Percentiles rank a stretch among this genome's conserved stretches.
phyloP scores from a whole-genome alignment of 1,284 basidiomycete genomes.

The Ceratobasidium sp. region DNA sequence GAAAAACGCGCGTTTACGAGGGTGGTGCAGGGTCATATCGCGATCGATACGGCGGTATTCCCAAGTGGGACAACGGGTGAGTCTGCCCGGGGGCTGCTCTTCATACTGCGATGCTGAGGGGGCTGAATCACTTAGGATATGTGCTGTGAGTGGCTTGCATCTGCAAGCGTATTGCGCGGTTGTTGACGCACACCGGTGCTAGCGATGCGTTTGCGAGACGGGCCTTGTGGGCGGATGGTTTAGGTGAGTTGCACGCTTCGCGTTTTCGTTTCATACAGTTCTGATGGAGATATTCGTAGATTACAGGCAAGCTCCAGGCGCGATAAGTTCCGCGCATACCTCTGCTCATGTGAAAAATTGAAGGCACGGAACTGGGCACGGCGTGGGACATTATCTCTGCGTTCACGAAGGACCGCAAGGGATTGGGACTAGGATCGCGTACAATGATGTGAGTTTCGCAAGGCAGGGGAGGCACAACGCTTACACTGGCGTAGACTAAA shows the following conservation, averaged over 20 bases:
- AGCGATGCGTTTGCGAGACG: slow-evolving; percentile 90
- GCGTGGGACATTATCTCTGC: slow-evolving; percentile 92
- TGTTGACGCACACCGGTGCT: slow-evolving; percentile 39
- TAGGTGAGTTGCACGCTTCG: slow-evolving; percentile 65
- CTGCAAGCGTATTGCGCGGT: slow-evolving; percentile 26
- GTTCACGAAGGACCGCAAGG: slow-evolving; percentile 96
- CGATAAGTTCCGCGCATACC: background rate
- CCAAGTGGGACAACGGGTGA: slow-evolving; percentile 87
- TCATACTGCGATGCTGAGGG: background rate
- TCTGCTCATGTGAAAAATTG: background rate
- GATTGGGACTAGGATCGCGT: slow-evolving; percentile 80
- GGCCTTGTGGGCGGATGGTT: slow-evolving; percentile 91
- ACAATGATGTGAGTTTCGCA: slow-evolving; percentile 58
- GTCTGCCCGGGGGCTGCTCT: slow-evolving; percentile 15
- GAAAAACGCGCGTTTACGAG: slow-evolving; percentile 93
- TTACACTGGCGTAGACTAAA: slow-evolving; percentile 58
- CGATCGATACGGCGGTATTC: slow-evolving; percentile 88
- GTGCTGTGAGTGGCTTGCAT: slow-evolving; percentile 64
- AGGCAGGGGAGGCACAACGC: background rate
- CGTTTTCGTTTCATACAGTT: background rate
- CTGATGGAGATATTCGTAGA: slow-evolving; percentile 53
- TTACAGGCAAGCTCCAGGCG: slow-evolving; percentile 58
- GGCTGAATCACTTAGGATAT: slow-evolving; percentile 62
- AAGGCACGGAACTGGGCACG: slow-evolving; percentile 93
- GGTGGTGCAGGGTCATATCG: slow-evolving; percentile 96